Evolutionary conservation across 768 basidiomycete genomes (phyloP), one percentile per base, ranked within the genome.

Genomic region (Pulveroboletus sp.): DNA sequence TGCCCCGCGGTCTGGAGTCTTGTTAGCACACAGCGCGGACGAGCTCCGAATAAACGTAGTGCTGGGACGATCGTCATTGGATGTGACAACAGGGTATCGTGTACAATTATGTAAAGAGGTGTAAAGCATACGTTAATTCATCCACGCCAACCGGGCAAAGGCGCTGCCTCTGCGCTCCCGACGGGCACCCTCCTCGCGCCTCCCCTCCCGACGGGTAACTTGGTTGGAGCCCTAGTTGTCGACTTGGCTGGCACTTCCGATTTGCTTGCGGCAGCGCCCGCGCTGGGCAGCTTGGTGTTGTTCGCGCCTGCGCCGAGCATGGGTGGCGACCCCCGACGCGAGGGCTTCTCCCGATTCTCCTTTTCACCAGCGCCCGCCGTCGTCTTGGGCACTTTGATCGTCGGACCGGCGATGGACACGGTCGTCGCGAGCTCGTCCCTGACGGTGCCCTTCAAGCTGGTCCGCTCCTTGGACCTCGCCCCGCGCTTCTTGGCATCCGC

Each of bases 181-280:
- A 86, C 69, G 5, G 76, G 81, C 22, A 89, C 85, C 49, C 85
- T 72, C 56, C 85, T 71, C 5, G 86, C 77, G 6, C 83, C 85
- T 24, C 73, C 74, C 51, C 65, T 72, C 58, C 64, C 56, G 8
- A 55, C 52, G 20, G 71, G 68, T n/a, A 69, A 32, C 43, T 75
- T 78, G 11, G 57, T 13, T 32, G 62, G 48, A 9, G 59, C 20
- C 44, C 37, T 64, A 7, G 37, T 31, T 24, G 38, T 47, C 3
- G 42, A 14, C 46, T 53, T 65, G 4, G 40, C 39, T 1, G 47
- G 43, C 1, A 30, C 50, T 16, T 59, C 60, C n/a, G 49, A 37
- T 47, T 57, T 59, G 37, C 36, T 54, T 43, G 44, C 47, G 20
- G 31, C 38, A 10, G 49, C 34, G n/a, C n/a, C n/a, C n/a, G n/a